Base-by-base conservation (phyloP, 1,284 basidiomycete species). In the Irpex rosettiformis region DNA sequence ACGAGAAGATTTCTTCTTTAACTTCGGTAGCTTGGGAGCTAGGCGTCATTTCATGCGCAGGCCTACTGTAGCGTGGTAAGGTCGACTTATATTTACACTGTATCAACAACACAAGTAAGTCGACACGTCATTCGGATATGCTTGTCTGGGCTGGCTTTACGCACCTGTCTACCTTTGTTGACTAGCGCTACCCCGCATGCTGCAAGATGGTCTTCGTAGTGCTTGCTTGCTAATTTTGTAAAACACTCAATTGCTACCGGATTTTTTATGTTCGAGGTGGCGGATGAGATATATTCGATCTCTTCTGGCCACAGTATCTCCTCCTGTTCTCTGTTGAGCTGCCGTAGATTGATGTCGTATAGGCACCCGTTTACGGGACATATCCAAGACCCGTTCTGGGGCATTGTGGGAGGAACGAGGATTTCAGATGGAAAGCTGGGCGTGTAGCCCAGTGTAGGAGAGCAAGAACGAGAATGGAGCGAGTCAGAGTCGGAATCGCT, bases 201-300 rank as follows among this genome's bases (percentile, higher is more conserved):
- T 7, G 60, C 58, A 3, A 69, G 21, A 37, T 72, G 69, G 22
- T 55, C 52, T 6, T 61, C 45, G 37, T 58, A 51, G 48, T 51
- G 48, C 21, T 22, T 24, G 27, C 21, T 28, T 22, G 21, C 48
- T 8, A 66, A 24, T 64, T 64, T 22, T 28, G 54, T 37, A 51
- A 56, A 25, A 30, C 56, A 33, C 28, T 29, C 22, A 18, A 16
- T 24, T 8, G 25, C 5, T 24, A 11, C 5, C 5, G 48, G 24
- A 28, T 51, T n/a, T 22, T 22, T 24, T 28, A 13, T 11, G 48
- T 10, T 8, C 48, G 22, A 51, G 10, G 10, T 13, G 27, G 11
- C 27, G 6, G 48, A 51, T 27, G 11, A 10, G 7, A 51, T 24
- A 22, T 47, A 47, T 10, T 13, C 4, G 7, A 51, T 10, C 10